Base-by-base conservation (phyloP, 208 protist species). In the Acanthamoeba healyi region DNA sequence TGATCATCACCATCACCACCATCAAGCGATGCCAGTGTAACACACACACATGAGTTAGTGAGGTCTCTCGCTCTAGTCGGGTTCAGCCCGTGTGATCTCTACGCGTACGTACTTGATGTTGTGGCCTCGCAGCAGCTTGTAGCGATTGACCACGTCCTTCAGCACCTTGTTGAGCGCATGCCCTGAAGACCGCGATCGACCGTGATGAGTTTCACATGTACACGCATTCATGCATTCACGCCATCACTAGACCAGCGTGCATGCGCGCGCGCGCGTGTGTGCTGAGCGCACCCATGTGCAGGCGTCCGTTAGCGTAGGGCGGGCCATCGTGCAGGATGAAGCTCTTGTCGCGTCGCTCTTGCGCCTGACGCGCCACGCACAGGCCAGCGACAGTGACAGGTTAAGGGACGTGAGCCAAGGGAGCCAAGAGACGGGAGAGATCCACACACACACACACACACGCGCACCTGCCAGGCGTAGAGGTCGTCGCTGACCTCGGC, bases 281-380 rank as follows among this genome's bases (percentile, higher is more conserved):
- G 49, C 26, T 67, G 22, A 91, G 72, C 97, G 95, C 22, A 74
- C 98, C 98, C 24, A 97, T 90, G 94, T 98, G 98, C 32, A 98
- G 94, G 29, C 81, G 61, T 42, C 98, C 98, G 92, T 98, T 98
- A 24, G 98, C 98, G 87, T 98, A 98, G 19, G 98, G 98, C 49
- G 98, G 98, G 10, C 98, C 98, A 94, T 98, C 98, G 89, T 98
- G 98, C 56, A 98, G 95, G 32, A 98, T 92, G 90, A 98, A 98
- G n/a, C 38, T 70, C 56, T 91, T 61, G 15, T 61, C 36, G 10
- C 34, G 38, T 38, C 32, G 42, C 38, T 42, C 12, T 54, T 86
- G 77, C 26, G 44, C 42, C 38, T 46, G 44, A 38, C 72, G 40
- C 12, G 34, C 54, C 24, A 38, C 22, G 29, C n/a, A n/a, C n/a